Conservation (phyloP, 2,329 filamentous ascomycete species). For the Cercospora zeina region DNA sequence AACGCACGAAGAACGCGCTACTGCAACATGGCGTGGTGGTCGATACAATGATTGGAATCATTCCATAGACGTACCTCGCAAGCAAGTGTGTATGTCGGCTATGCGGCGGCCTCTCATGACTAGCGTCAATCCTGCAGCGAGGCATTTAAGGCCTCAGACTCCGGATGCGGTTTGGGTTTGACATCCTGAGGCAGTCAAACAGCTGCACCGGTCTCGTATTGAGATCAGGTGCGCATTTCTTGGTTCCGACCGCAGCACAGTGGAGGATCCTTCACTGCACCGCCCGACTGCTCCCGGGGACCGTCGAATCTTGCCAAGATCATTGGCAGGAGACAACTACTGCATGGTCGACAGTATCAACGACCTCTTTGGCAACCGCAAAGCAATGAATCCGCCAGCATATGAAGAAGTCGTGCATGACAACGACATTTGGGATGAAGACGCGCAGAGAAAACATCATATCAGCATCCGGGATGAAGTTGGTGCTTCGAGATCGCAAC, state of each 20-base stretch:
- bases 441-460: slow-evolving; percentile 26
- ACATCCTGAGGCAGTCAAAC: slow-evolving; percentile 1
- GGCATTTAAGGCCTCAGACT: slow-evolving; percentile 1
- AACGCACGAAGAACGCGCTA: slow-evolving; percentile 11
- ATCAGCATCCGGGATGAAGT: slow-evolving; percentile 38
- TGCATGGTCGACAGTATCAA: neutral
- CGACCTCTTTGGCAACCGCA: neutral
- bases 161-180: neutral
- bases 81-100: neutral
- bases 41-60: neutral
- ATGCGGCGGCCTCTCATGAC: slow-evolving; percentile 8
- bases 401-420: slow-evolving; percentile 35
- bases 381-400: slow-evolving; percentile 33
- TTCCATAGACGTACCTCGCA: neutral
- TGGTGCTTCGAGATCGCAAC: slow-evolving; percentile 35
- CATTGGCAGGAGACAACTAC: neutral
- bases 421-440: slow-evolving; percentile 17
- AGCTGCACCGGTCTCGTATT: neutral
- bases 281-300: neutral
- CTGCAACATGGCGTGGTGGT: neutral
- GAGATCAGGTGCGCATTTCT: slow-evolving; percentile 6
- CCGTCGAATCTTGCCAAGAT: neutral
- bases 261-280: neutral
- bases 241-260: neutral
- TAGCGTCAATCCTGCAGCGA: neutral